Base-by-base conservation (phyloP, 2,329 filamentous ascomycete species). In the Juglanconis oblonga region DNA sequence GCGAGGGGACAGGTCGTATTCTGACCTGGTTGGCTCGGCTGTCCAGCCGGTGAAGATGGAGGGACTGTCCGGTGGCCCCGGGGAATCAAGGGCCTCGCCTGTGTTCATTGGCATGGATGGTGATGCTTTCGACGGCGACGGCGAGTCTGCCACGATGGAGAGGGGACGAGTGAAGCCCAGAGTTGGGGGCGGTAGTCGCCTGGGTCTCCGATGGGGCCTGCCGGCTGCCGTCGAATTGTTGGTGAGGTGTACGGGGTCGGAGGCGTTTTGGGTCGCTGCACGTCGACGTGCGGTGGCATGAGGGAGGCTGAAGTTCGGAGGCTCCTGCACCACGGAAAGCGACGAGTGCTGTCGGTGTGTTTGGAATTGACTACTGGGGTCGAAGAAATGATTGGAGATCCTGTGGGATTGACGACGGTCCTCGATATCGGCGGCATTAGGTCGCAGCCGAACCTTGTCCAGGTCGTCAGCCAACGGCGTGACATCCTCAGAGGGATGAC, bases 251-350 rank as follows among this genome's bases (percentile, higher is more conserved):
- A 52, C 51, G 29, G 52, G 40, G 9, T 55, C 55, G 8, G 50
- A 11, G 47, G 49, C 51, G n/a, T 48, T 45, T 50, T 59, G 64
- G n/a, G 68, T 63, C 11, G 63, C 55, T 53, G 62, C 52, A 33
- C 61, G 61, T 31, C 61, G 61, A 4, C 61, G 61, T 14, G 44
- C 44, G 3, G 76, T 75, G 1, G 72, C 70, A 36, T 81, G 76
- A 10, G 81, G 79, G 5, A 83, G 76, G 64, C 81, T 85, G 64
- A 85, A 85, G 65, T 84, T 84, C 2, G 79, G 79, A 3, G 80
- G 74, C 9, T 71, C 69, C 32, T 68, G 68, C 14, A 63, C 56
- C 29, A 47, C 49, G 2, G 61, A 61, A 31, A 62, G 38, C 13
- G 61, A 62, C 2, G 57, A 54, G 47, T 63, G 61, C 31, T 52